Evolutionary conservation across 2,329 filamentous ascomycete genomes (phyloP), one percentile per base, ranked within the genome.

Genomic region (Cytospora leucostoma): DNA sequence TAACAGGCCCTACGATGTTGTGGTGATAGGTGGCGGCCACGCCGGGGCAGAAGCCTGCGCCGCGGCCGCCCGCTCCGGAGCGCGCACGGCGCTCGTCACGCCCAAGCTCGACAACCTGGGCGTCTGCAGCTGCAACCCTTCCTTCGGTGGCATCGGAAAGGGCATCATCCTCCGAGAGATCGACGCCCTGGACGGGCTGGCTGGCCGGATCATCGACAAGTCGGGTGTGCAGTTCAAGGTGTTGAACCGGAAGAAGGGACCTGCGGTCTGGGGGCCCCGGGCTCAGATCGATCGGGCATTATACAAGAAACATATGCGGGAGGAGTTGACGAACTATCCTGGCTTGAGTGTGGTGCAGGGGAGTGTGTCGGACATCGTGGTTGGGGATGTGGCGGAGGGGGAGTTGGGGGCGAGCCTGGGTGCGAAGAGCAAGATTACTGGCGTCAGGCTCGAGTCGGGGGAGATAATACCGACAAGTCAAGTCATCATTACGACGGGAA

Each of bases 61-160:
- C 12, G 95, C 94, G 2, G 92, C 95, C 15, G 95, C 95, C 52
- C 87, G 95, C 71, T 86, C 91, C 17, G 95, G 95, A 59, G 95
- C 94, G 56, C 88, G 88, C 70, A 98, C 95, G 50, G 94, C 90
- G 1, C 84, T 99, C 68, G 83, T 99, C 56, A 99, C 95, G 1
- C 95, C 94, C 2, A 92, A 90, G 65, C 76, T 92, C 63, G 88
- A 93, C 64, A 97, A 97, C 70, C 87, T 98, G 21, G 94, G 94
- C 61, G 92, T 95, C 35, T 98, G 94, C 78, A 97, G 93, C 40
- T 98, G 94, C 79, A 98, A 98, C 74, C 94, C 94, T 1, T 96
- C 92, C 67, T 96, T 99, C 73, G 95, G 95, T 47, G 95, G 95
- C n/a, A 98, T 99, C 70, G 95, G 95, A 52, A 99, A 99, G 75